Evolutionary conservation across 2,329 filamentous ascomycete species (phyloP).

Genomic region (Penicillium sp.): DNA sequence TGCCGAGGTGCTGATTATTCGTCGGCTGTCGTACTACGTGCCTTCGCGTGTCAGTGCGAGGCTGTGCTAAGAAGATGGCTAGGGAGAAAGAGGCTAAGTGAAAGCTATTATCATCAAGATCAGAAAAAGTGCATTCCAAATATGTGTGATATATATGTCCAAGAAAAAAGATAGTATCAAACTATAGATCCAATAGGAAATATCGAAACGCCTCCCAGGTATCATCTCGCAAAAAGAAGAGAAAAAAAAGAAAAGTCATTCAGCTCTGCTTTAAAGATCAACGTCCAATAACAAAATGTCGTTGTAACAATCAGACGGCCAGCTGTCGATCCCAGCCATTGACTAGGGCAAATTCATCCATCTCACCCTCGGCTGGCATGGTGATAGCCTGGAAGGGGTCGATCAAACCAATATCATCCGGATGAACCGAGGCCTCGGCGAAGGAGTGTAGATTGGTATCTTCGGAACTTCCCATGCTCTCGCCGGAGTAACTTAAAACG

Average conservation of each 20-base stretch:
- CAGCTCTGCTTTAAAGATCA: not conserved
- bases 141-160: not conserved
- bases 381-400: slow-evolving; percentile 44
- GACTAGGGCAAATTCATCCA: slow-evolving; percentile 36
- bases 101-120: not conserved
- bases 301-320: slow-evolving; percentile 28
- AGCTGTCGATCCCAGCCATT: slow-evolving; percentile 41
- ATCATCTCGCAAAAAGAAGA: slow-evolving; percentile 12
- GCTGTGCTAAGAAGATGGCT: not conserved
- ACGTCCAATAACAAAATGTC: not conserved
- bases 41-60: not conserved
- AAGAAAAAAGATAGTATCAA: not conserved
- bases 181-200: not conserved
- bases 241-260: slow-evolving; percentile 2
- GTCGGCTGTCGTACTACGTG: too few species aligned
- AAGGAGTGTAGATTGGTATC: slow-evolving; percentile 37
- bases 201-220: slow-evolving; percentile 15
- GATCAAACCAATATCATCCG: slow-evolving; percentile 35
- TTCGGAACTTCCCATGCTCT: slow-evolving; percentile 61
- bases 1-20: not conserved
- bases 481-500: slow-evolving; percentile 63
- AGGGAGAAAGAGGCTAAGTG: not conserved
- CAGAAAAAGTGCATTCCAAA: not conserved
- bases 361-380: slow-evolving; percentile 40
- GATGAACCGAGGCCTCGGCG: slow-evolving; percentile 26